Evolutionary conservation across 2,329 filamentous ascomycete species (phyloP).

Genomic region (Microcyclosporella mali): DNA sequence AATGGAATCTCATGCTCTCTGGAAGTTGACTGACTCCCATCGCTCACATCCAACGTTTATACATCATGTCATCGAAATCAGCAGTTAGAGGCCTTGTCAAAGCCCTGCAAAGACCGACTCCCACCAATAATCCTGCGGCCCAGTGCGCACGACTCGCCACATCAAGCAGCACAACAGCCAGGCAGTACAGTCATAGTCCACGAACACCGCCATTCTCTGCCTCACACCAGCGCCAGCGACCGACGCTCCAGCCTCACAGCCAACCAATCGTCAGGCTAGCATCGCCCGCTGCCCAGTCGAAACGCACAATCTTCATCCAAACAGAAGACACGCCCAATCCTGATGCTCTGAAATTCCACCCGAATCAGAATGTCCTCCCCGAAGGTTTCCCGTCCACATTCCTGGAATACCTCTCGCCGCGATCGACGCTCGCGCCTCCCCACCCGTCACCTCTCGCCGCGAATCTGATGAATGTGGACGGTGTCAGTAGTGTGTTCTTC

Average conservation of each 20-base stretch:
- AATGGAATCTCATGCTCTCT: neutral
- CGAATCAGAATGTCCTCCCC: constrained; percentile 80
- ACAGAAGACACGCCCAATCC: constrained; percentile 89
- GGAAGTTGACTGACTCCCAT: neutral
- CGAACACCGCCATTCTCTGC: constrained; percentile 19
- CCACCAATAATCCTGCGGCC: neutral
- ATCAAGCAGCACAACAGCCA: neutral
- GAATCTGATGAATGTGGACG: constrained; percentile 86
- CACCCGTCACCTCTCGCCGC: constrained; percentile 79
- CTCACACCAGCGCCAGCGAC: constrained; percentile 19
- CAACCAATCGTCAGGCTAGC: constrained; percentile 28
- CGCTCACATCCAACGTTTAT: neutral
- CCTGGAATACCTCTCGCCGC: constrained; percentile 84
- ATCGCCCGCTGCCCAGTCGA: constrained; percentile 20
- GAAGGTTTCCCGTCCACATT: constrained; percentile 62
- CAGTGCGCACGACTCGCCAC: constrained; percentile 5
- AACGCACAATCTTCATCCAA: constrained; percentile 91
- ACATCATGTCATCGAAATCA: constrained; percentile 9
- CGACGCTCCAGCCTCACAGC: constrained; percentile 18
- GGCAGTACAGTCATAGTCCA: constrained; percentile 18
- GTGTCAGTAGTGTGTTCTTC: constrained; percentile 91
- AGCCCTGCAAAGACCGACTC: constrained; percentile 2
- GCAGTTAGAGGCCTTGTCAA: constrained; percentile 8
- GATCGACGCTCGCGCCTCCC: constrained; percentile 79
- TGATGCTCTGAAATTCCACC: constrained; percentile 92